Evolutionary conservation across 768 basidiomycete species (phyloP).

Genomic region (Macrolepiota albuminosa): DNA sequence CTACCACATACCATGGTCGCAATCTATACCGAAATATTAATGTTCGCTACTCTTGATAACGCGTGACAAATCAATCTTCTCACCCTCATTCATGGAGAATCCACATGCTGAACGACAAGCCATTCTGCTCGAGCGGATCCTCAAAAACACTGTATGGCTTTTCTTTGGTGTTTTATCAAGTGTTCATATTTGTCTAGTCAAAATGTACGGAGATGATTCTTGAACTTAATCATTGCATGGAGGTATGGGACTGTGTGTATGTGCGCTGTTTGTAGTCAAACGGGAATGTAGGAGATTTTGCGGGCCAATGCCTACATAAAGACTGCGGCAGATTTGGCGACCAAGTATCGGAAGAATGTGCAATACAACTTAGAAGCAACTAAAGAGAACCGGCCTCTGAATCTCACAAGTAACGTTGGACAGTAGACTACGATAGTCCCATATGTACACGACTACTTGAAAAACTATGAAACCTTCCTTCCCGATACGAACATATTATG

Average conservation of each 20-base stretch:
- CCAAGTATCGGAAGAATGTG: constrained; percentile 90
- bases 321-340: constrained; percentile 76
- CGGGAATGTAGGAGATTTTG: constrained; percentile 61
- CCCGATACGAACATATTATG: neutral
- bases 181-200: constrained; percentile 43
- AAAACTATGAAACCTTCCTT: neutral
- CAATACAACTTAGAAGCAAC: constrained; percentile 86
- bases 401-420: neutral
- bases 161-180: neutral
- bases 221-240: constrained; percentile 84
- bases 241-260: constrained; percentile 38
- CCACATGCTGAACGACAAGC: constrained; percentile 93
- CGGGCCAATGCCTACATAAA: constrained; percentile 74
- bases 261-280: constrained; percentile 2
- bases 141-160: constrained; percentile 75
- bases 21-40: neutral
- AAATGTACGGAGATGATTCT: constrained; percentile 90
- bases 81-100: constrained; percentile 70
- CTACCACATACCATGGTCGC: neutral
- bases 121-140: constrained; percentile 82
- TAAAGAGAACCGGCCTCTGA: constrained; percentile 29
- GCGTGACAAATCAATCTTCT: constrained; percentile 10
- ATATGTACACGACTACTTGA: neutral
- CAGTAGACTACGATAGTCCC: neutral
- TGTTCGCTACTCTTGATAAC: neutral